Evolutionary conservation across 495 filamentous ascomycete species (phyloP).

Genomic region (Lichenothelia convexa): DNA sequence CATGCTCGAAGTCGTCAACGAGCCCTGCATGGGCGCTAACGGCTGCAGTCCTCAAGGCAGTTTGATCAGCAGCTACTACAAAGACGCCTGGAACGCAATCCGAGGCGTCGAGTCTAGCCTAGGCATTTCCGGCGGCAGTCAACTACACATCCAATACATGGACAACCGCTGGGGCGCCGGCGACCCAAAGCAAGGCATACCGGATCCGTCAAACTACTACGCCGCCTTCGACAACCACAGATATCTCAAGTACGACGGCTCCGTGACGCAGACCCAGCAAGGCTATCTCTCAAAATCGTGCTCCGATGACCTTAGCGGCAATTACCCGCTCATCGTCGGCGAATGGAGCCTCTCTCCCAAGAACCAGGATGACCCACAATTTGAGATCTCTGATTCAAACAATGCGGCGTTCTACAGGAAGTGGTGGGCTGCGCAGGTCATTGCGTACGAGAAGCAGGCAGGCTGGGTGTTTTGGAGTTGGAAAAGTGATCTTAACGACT

Average conservation of each 20-base stretch:
- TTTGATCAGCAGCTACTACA: slow-evolving; percentile 28
- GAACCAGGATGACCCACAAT: slow-evolving; percentile 27
- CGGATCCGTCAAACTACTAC: slow-evolving; percentile 21
- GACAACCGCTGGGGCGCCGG: slow-evolving; percentile 32
- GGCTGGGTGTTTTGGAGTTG: slow-evolving; percentile 50
- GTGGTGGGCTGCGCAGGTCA: slow-evolving; percentile 43
- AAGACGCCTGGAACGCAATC: slow-evolving; percentile 28
- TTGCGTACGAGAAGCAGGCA: slow-evolving; percentile 34
- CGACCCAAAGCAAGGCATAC: slow-evolving; percentile 26
- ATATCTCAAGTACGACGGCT: slow-evolving; percentile 35
- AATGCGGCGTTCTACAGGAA: slow-evolving; percentile 34
- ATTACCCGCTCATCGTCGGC: slow-evolving; percentile 32
- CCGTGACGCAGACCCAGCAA: slow-evolving; percentile 22
- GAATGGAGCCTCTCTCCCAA: slow-evolving; percentile 37
- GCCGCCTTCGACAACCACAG: slow-evolving; percentile 35
- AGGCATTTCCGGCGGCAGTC: slow-evolving; percentile 19
- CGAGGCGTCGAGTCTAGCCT: slow-evolving; percentile 26
- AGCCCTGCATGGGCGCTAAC: slow-evolving; percentile 30
- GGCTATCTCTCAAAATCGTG: slow-evolving; percentile 34
- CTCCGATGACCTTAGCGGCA: slow-evolving; percentile 25
- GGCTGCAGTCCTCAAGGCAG: too few species aligned
- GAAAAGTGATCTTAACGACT: slow-evolving; percentile 39
- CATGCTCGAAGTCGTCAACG: slow-evolving; percentile 41
- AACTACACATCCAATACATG: slow-evolving; percentile 40
- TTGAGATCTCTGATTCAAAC: slow-evolving; percentile 18